Evolutionary conservation across 1,284 basidiomycete species (phyloP), one percentile per base, ranked within the genome.

Genomic region (Ustilago hordei): DNA sequence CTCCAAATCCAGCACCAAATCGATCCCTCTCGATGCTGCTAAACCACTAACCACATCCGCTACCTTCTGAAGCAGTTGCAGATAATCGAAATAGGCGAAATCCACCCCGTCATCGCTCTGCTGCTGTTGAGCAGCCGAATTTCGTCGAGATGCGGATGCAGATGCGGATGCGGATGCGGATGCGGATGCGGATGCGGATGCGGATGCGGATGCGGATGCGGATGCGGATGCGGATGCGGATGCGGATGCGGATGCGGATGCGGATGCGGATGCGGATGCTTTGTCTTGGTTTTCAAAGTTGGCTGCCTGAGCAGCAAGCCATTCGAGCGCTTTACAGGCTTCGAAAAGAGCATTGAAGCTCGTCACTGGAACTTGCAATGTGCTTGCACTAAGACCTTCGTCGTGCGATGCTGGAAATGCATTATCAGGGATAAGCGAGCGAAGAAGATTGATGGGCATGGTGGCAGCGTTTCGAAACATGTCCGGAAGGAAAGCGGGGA

Each of bases 301-400:
- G 23, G 43, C 23, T 8, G 69, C 61, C 52, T 62, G 56, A 7
- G 58, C 64, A 13, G 66, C 69, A 43, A 80, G 41, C 81, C 81
- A 82, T n/a, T 81, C 71, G 41, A 81, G 55, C n/a, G 64, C 62
- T 31, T 79, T 68, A 55, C 65, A 80, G 0, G 76, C 75, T 35
- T 81, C 81, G n/a, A 79, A 50, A 13, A 82, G 64, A 4, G 81
- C 81, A 47, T 69, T 72, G 45, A 82, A 64, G 64, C 73, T 78
- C n/a, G 76, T 69, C 50, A 81, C 69, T 15, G 81, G 81, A 5
- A 82, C 66, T 47, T 78, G 77, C 43, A 82, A 43, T 23, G 75
- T 74, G 57, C 69, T 79, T 11, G 79, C 72, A 36, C 70, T 75
- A 31, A 81, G 71, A 17, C 70, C 65, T 34, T 82, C 81, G 35